Base-by-base conservation (phyloP, 139 green algal genomes). In the Tetraselmis striata region DNA sequence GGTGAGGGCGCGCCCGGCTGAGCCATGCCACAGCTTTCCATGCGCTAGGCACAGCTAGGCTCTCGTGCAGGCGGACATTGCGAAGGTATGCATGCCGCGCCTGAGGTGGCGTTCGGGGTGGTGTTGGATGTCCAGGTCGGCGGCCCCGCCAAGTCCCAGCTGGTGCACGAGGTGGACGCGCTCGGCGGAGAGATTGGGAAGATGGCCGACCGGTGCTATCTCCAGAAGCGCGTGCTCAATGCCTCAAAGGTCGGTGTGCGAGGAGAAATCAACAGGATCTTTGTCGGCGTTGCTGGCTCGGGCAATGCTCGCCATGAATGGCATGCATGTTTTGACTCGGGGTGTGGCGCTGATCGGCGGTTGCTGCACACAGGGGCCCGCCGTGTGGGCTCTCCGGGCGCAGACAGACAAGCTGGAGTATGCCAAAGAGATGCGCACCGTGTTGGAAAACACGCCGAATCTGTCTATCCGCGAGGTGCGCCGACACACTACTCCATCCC, bases 391-490 rank as follows among this genome's bases (percentile, higher is more conserved):
- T 45, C 90, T 99, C 78, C 88, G 96, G 0, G 96, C 96, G 0
- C 96, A 99, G 87, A 99, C 96, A 29, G 96, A 99, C 93, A 99
- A 99, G 91, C 80, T 92, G 1, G 94, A 98, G 85, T 99, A 99
- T 84, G 81, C 89, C 0, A 77, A 77, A 24, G 78, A 82, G 23
- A 97, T 97, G 90, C 86, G 93, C 27, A 31, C 84, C 27, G 87
- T 97, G 59, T 88, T 98, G 29, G 93, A 98, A 83, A 30, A 80
- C 25, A 92, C 93, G 18, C 91, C 91, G 28, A 96, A 96, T 80
- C 88, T 99, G 77, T 80, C 86, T 28, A 92, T 99, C 26, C 86
- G 97, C 11, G 96, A 99, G 85, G 95, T n/a, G n/a, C n/a, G n/a
- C n/a, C n/a, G n/a, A n/a, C n/a, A n/a, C n/a, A n/a, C n/a, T n/a